Base-by-base conservation (phyloP, 495 filamentous ascomycete genomes). In the Xylaria palmicola region DNA sequence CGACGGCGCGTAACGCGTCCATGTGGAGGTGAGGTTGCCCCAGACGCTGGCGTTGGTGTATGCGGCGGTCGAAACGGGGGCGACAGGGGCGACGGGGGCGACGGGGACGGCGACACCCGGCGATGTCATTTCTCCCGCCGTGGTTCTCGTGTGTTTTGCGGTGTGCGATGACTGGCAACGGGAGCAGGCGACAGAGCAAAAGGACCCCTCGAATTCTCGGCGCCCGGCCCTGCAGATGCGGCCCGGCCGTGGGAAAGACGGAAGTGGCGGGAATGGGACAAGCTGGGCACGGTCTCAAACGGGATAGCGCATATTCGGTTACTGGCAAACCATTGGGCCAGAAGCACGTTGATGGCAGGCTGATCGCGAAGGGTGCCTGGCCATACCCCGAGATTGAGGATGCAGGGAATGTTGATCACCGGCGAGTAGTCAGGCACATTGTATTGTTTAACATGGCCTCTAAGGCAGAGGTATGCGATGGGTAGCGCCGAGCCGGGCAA, bases 1-100 rank as follows among this genome's bases (percentile, higher is more conserved):
- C 7, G 77, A 77, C 5, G 78, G 78, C 12, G 76, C 75, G 48
- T 78, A 71, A 57, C 67, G 71, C 10, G 76, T 79, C 75, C 78
- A 80, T 34, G 59, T 27, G 19, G 68, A 47, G 6, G 77, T 81
- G 56, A 82, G 63, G 56, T 82, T 82, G 60, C 72, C 65, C 79
- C 79, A 82, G 15, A 65, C 66, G 58, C 72, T 79, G 24, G 74
- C 64, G 58, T 79, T 76, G 40, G 29, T 20, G 50, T 54, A 48
- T 40, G 50, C 30, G 27, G 37, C 47, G 48, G 73, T 64, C 17
- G 62, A 45, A 30, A 62, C 62, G 26, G 68, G 65, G 6, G 54
- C 65, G 40, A 60, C 60, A 17, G 48, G 48, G 4, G 29, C 29
- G 17, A 51, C 9, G 6, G 54, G 64, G 40, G 58, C 60, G 29